These are phyloP conservation scores for Kurtzmaniella cleridarum DNA, from an alignment of 805 yeast genomes.

Conservation along the genomic window DNA sequence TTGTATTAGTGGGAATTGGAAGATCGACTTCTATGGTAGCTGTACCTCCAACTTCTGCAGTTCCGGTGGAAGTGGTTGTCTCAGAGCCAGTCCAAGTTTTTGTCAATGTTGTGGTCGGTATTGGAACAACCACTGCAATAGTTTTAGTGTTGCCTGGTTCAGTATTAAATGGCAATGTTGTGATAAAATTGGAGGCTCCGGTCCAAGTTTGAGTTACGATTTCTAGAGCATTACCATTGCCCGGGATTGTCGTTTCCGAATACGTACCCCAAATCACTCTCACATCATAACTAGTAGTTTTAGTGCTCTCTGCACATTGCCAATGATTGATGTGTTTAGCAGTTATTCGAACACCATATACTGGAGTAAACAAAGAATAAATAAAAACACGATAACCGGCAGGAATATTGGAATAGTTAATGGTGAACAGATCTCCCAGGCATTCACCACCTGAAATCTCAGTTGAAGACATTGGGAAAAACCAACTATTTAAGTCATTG, in stretches of 20 bases:
- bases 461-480: constrained; percentile 10
- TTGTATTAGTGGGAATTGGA: constrained; percentile 9
- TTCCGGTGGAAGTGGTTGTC: constrained; percentile 8
- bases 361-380: constrained; percentile 6
- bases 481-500: constrained; percentile 18
- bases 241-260: not conserved
- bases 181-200: constrained; percentile 5
- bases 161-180: not conserved
- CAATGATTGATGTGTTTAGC: constrained; percentile 11
- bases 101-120: constrained; percentile 11
- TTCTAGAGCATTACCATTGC: constrained; percentile 4
- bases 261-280: not conserved
- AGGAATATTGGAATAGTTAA: constrained; percentile 18
- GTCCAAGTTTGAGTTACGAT: constrained; percentile 10
- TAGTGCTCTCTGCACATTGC: constrained; percentile 1
- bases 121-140: constrained; percentile 15
- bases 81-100: constrained; percentile 6
- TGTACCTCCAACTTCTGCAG: constrained; percentile 7
- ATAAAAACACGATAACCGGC: constrained; percentile 24
- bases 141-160: constrained; percentile 5
- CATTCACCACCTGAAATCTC: too few species aligned
- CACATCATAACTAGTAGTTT: not conserved
- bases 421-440: too few species aligned
- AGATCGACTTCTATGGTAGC: constrained; percentile 11
- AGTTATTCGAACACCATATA: too few species aligned